Conservation (phyloP, 768 basidiomycete species). For the Xanthoconium purpureum region DNA sequence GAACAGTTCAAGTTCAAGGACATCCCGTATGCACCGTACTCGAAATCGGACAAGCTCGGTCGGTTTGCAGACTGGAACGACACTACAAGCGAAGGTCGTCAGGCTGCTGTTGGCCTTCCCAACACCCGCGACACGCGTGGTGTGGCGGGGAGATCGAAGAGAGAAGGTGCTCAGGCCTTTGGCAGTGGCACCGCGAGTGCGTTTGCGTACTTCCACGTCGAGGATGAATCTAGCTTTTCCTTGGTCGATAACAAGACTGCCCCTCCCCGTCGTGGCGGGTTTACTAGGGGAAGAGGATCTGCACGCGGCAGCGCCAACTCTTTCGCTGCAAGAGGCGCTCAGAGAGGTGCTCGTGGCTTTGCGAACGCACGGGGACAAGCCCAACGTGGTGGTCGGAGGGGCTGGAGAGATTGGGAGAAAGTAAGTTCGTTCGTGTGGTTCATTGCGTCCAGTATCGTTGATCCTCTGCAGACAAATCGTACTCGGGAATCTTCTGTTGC, state of each 20-base stretch:
- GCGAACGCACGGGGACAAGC: conserved; percentile 43
- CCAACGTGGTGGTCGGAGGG: conserved; percentile 47
- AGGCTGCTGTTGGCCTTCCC: conserved; percentile 48
- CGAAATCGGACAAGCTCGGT: conserved; percentile 97
- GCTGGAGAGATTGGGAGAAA: conserved; percentile 96
- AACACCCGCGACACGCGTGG: conserved; percentile 49
- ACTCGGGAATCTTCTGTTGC: conserved; percentile 90
- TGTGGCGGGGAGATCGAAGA: conserved; percentile 54
- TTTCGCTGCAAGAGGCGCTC: conserved; percentile 41
- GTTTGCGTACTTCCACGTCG: conserved; percentile 96
- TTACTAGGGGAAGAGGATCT: conserved; percentile 48
- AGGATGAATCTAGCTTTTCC: conserved; percentile 96
- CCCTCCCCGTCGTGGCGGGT: conserved; percentile 67
- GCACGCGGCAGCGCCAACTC: conserved; percentile 36
- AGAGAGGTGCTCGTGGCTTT: conserved; percentile 42
- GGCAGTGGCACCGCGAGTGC: conserved; percentile 88
- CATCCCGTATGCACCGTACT: conserved; percentile 97
- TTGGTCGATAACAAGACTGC: conserved; percentile 87
- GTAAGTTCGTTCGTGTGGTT: conserved; percentile 37
- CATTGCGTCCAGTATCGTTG: neutral
- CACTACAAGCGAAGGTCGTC: conserved; percentile 59
- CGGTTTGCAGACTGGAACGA: conserved; percentile 99
- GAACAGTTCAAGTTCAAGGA: conserved; percentile 96
- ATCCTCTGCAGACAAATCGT: conserved; percentile 59
- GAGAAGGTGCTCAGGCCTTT: conserved; percentile 81